These are phyloP conservation scores for Magnaporthiopsis incrustans DNA, from an alignment of 2,329 filamentous ascomycete species.

Conservation along the genomic window DNA sequence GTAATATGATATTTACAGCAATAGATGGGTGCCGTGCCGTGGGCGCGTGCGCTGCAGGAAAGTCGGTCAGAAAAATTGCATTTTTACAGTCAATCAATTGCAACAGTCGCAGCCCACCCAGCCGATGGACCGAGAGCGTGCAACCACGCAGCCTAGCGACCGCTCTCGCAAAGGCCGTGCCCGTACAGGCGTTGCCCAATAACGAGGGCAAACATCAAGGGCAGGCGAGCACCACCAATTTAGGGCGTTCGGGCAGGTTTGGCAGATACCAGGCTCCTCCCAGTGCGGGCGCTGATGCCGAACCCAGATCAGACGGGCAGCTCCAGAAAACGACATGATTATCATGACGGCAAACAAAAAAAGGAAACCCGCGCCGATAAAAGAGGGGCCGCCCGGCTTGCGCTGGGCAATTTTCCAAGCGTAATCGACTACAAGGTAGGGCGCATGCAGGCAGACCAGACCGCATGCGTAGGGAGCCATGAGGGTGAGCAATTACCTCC, in stretches of 20 bases:
- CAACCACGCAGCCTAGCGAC: no score
- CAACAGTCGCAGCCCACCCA: background rate
- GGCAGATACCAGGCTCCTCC: no score
- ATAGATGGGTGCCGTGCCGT: background rate
- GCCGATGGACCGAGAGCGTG: background rate
- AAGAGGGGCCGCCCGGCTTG: background rate
- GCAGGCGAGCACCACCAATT: background rate
- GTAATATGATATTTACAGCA: no score
- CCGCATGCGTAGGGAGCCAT: background rate
- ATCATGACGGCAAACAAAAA: background rate
- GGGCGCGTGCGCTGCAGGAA: background rate
- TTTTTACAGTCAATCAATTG: background rate
- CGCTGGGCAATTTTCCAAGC: background rate
- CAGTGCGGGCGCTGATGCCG: no score
- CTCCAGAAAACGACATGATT: background rate
- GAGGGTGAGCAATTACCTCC: background rate
- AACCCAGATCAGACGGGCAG: no score
- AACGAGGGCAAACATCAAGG: background rate
- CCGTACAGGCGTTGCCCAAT: no score
- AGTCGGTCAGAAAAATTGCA: background rate
- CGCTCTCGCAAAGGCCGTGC: background rate
- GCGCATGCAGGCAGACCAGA: background rate
- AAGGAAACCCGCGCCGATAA: background rate
- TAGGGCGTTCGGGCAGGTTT: no score
- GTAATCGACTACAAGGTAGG: background rate